Evolutionary conservation across 768 basidiomycete species (phyloP).

Genomic region (Lyophyllum atratum): DNA sequence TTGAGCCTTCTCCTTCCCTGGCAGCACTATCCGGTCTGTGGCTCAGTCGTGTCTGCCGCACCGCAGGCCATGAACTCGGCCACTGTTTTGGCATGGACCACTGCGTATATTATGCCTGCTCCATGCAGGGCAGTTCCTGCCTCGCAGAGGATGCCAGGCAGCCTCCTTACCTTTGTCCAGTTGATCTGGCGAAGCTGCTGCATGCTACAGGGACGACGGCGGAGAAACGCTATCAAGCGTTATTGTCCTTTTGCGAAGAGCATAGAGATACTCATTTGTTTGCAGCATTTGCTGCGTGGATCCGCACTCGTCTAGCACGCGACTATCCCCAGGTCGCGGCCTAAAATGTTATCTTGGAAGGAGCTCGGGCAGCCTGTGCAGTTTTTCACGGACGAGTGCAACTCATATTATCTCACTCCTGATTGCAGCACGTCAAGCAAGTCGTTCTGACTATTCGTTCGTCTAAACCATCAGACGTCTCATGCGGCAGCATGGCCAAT

Average conservation of each 20-base stretch:
- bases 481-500: too few species aligned
- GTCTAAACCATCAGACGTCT: too few species aligned
- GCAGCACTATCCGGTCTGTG: slow-evolving; percentile 27
- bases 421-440: too few species aligned
- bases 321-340: not conserved
- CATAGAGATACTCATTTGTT: slow-evolving; percentile 28
- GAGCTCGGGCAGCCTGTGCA: too few species aligned
- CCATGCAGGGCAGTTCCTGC: slow-evolving; percentile 36
- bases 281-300: slow-evolving; percentile 6
- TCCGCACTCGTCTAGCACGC: not conserved
- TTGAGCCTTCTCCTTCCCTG: slow-evolving; percentile 11
- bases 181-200: slow-evolving; percentile 33
- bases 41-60: slow-evolving; percentile 35
- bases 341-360: not conserved
- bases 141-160: slow-evolving; percentile 35
- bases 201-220: slow-evolving; percentile 22
- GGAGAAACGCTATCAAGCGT: slow-evolving; percentile 22
- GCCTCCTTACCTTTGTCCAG: slow-evolving; percentile 35
- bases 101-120: slow-evolving; percentile 37
- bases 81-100: slow-evolving; percentile 44
- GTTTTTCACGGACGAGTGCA: too few species aligned
- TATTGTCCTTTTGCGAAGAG: slow-evolving; percentile 28
- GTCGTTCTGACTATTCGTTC: too few species aligned
- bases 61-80: slow-evolving; percentile 40
- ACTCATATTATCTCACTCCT: too few species aligned